A percentile compares a stretch with the other conserved stretches of the same genome.
phyloP scores from a whole-genome alignment of 176 grass and related monocot species.

The Paspalum vaginatum region DNA sequence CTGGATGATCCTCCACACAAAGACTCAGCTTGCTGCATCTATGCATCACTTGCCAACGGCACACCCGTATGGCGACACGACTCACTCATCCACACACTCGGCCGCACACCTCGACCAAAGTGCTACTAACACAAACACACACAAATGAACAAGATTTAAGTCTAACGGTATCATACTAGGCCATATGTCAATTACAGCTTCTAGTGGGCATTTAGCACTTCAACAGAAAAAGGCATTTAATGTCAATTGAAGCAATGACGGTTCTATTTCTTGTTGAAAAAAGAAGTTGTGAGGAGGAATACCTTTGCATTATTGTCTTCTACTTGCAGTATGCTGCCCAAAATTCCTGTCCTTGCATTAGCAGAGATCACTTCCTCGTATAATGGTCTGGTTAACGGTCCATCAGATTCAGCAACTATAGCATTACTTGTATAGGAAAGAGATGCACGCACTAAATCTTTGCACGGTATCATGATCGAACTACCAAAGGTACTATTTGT shows the following conservation, averaged over 20 bases:
- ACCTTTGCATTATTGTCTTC: constrained; percentile 55
- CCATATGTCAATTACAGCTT: constrained; percentile 7
- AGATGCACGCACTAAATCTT: constrained; percentile 58
- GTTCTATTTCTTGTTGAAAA: constrained; percentile 15
- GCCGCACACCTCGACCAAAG: too few relatives aligned
- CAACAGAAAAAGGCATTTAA: constrained; percentile 18
- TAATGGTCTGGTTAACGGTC: constrained; percentile 37
- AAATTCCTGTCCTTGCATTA: constrained; percentile 57
- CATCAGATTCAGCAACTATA: constrained; percentile 40
- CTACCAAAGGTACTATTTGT: constrained; percentile 73
- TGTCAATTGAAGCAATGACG: constrained; percentile 18
- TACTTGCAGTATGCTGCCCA: constrained; percentile 54
- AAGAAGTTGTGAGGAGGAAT: constrained; percentile 24
- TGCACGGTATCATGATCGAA: constrained; percentile 71
- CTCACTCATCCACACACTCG: too few relatives aligned
- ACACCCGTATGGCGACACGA: too few relatives aligned
- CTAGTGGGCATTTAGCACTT: background rate
- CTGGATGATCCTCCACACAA: too few relatives aligned
- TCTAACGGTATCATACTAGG: background rate
- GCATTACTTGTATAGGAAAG: constrained; percentile 25
- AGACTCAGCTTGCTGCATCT: too few relatives aligned
- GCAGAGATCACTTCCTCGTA: constrained; percentile 41
- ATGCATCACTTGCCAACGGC: too few relatives aligned
- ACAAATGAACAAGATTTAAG: too few relatives aligned
- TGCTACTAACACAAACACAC: too few relatives aligned